Percentiles rank a stretch among this genome's conserved stretches.
Evolutionary conservation across 2,329 filamentous ascomycete species (phyloP).

Genomic region (Hirsutella rhossiliensis): DNA sequence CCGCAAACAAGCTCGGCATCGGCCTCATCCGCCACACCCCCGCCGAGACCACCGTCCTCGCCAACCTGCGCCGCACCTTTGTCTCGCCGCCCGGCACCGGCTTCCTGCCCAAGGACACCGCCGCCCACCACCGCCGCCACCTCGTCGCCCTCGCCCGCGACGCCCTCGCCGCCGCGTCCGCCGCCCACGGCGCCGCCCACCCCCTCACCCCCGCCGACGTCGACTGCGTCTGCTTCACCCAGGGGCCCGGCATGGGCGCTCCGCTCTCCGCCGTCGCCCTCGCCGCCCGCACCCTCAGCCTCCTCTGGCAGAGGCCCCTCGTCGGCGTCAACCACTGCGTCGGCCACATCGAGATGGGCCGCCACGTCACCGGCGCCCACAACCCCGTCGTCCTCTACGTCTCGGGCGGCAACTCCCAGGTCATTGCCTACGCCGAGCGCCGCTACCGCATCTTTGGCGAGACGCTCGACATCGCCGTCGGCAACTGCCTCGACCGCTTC

Average conservation of each 20-base stretch:
- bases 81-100: slow-evolving; percentile 83
- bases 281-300: slow-evolving; percentile 65
- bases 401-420: slow-evolving; percentile 90
- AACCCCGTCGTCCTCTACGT: slow-evolving; percentile 97
- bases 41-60: slow-evolving; percentile 54
- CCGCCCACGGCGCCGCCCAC: slow-evolving; percentile 56
- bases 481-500: slow-evolving; percentile 94
- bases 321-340: slow-evolving; percentile 97
- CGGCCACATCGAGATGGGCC: slow-evolving; percentile 97
- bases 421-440: slow-evolving; percentile 90
- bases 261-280: slow-evolving; percentile 80
- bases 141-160: slow-evolving; percentile 71
- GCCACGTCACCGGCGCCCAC: slow-evolving; percentile 76
- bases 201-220: slow-evolving; percentile 48
- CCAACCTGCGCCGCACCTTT: slow-evolving; percentile 93
- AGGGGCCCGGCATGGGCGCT: slow-evolving; percentile 92
- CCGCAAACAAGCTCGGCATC: slow-evolving; percentile 94
- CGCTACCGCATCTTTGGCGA: slow-evolving; percentile 97
- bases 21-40: slow-evolving; percentile 74
- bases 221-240: slow-evolving; percentile 90
- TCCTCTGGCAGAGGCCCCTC: slow-evolving; percentile 81
- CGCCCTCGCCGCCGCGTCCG: slow-evolving; percentile 58
- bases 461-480: slow-evolving; percentile 92
- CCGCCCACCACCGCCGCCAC: slow-evolving; percentile 78
- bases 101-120: slow-evolving; percentile 94